These are phyloP conservation scores for Drechslerella dactyloides DNA, from an alignment of 2,329 filamentous ascomycete genomes.

Conservation along the genomic window DNA sequence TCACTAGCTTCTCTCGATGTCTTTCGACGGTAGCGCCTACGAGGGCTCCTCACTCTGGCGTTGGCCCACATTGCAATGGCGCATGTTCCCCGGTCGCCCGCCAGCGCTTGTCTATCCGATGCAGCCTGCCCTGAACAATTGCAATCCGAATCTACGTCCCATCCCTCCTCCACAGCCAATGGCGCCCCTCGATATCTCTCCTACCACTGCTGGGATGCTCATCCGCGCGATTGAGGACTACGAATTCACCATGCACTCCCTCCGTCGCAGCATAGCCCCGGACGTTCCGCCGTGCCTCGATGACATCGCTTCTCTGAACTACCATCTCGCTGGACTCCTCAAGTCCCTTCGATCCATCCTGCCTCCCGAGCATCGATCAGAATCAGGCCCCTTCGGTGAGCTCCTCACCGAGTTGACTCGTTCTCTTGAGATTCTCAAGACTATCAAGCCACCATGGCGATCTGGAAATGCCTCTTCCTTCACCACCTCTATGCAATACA, in stretches of 20 bases:
- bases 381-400: not conserved
- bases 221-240: conserved; percentile 30
- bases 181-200: not conserved
- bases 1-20: too few species aligned
- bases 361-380: not conserved
- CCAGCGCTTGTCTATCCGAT: conserved; percentile 6
- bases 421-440: conserved; percentile 6
- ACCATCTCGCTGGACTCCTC: conserved; percentile 10
- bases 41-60: too few species aligned
- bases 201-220: conserved; percentile 6
- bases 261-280: conserved; percentile 9
- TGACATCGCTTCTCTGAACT: conserved; percentile 9
- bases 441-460: conserved; percentile 6
- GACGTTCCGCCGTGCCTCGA: not conserved
- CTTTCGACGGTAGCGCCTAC: too few species aligned
- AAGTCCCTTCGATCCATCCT: conserved; percentile 15
- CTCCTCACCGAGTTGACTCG: conserved; percentile 9
- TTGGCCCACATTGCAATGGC: too few species aligned
- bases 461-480: not conserved
- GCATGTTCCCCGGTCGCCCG: not conserved
- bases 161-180: not conserved
- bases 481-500: not conserved
- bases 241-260: not conserved
- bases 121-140: not conserved
- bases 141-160: conserved; percentile 4